These are phyloP conservation scores for Ganoderma resinaceum DNA, from an alignment of 1,284 basidiomycete species.

Conservation along the genomic window DNA sequence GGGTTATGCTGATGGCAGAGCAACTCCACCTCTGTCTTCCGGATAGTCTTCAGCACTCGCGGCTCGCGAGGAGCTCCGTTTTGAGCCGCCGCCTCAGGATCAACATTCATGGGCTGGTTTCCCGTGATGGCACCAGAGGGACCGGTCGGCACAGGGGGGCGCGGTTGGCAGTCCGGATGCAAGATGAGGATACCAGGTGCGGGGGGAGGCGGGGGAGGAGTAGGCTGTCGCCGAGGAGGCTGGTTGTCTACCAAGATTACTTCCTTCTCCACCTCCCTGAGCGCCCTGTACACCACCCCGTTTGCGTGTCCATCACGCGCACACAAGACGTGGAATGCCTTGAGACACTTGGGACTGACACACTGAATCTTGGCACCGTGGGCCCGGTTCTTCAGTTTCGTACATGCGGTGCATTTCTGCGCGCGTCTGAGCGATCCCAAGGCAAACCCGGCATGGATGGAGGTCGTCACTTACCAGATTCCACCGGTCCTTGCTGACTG, in stretches of 20 bases:
- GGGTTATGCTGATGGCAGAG: slow-evolving; percentile 87
- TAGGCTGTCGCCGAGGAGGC: slow-evolving; percentile 15
- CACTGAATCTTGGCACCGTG: slow-evolving; percentile 95
- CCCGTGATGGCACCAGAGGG: slow-evolving; percentile 4
- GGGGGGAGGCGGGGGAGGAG: slow-evolving; percentile 17
- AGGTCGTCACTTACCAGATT: slow-evolving; percentile 69
- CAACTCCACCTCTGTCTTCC: slow-evolving; percentile 75
- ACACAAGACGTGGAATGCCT: slow-evolving; percentile 94
- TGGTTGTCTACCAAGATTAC: slow-evolving; percentile 63
- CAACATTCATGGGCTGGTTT: slow-evolving; percentile 25
- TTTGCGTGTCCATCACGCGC: slow-evolving; percentile 64
- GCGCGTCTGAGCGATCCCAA: neutral
- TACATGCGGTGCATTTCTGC: slow-evolving; percentile 90
- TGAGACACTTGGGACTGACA: slow-evolving; percentile 91
- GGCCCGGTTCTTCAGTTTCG: slow-evolving; percentile 66
- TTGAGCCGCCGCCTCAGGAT: slow-evolving; percentile 10
- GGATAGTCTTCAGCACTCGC: slow-evolving; percentile 66
- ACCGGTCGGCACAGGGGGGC: neutral
- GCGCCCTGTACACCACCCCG: slow-evolving; percentile 66
- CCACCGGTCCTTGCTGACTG: slow-evolving; percentile 90
- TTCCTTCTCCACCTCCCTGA: slow-evolving; percentile 79
- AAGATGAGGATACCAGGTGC: slow-evolving; percentile 6
- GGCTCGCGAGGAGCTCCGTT: slow-evolving; percentile 40
- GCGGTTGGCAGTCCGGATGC: slow-evolving; percentile 2
- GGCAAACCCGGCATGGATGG: slow-evolving; percentile 5